Base-by-base conservation (phyloP, 805 yeast genomes). In the Nakazawaea ambrosiae region DNA sequence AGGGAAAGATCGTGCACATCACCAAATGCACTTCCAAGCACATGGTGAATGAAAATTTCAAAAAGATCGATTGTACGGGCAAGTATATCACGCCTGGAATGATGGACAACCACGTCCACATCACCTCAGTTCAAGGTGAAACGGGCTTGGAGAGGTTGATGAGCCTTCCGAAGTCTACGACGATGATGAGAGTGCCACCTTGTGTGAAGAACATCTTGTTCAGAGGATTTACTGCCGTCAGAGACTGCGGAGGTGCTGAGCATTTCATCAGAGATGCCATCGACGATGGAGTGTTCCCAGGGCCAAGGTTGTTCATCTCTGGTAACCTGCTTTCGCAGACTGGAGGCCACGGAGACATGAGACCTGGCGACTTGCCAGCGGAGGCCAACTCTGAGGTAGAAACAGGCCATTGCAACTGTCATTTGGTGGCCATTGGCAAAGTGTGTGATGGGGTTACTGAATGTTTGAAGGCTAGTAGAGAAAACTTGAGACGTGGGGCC, bases 291-390 rank as follows among this genome's bases (percentile, higher is more conserved):
- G 46, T 51, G 20, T 48, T 53, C 19, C 41, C 41, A 18, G 58
- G 57, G 0, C 58, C 58, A 3, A 42, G 56, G 31, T 27, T 50
- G 9, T 44, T 54, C 20, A 43, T 46, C 27, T 44, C 51, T 20
- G 58, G 56, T 4, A 43, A 40, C 19, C 53, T 54, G 12, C 40
- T 54, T 15, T 48, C 55, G 20, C 57, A 54, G 37, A 54, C 58
- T 4, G 58, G 56, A 18, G 58, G 57, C 2, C 58, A 53, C 44
- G 55, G 49, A 11, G 57, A 54, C 37, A 30, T 48, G 40, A 37
- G 54, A 26, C 46, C 45, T 20, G 44, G 30, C 6, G 51, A 45
- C 15, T 32, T 51, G 22, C 54, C 55, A 12, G 48, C 44, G 15
- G 49, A 46, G n/a, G 46, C 51, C 1, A 12, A 20, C 14, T 12